Base-by-base conservation (phyloP, 768 basidiomycete species). In the Naganishia antarctica region DNA sequence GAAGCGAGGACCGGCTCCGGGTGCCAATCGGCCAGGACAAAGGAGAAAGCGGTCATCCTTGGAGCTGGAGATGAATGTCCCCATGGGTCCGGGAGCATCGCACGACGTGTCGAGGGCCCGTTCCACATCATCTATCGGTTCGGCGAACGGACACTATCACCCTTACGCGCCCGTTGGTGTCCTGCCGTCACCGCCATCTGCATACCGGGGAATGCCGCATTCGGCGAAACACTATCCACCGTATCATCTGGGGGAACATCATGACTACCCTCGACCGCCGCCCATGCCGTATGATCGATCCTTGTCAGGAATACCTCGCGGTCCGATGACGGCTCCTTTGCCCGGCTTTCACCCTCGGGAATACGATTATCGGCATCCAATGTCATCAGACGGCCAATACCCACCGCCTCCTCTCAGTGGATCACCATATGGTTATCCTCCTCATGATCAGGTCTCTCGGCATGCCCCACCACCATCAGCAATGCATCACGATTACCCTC, bases 1-100 rank as follows among this genome's bases (percentile, higher is more conserved):
- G 68, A 76, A 76, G 62, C 53, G 75, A 40, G 75, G 75, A n/a
- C 75, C 75, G 15, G 73, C 72, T 60, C 75, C 74, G 0, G 75
- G 75, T 60, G 70, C 49, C 45, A 69, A 71, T 68, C 31, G 62
- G 31, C 53, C 53, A 11, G 37, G 31, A 23, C 32, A n/a, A 9
- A 57, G 53, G 23, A 57, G 53, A 34, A 57, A 57, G 23, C 34
- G 34, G 34, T 57, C 53, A 7, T 37, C 34, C 7, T n/a, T 57
- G 2, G 53, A 57, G 32, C 16, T 57, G 32, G 53, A 57, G 21
- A 32, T 25, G 5, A 34, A 32, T 8, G 26, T 16, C 1, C 12
- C 34, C 16, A 23, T 40, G 37, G 53, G 53, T 21, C 12, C 32
- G 11, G 53, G 21, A 13, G 31, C 32, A 2, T 32, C 53, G 9